Conservation (phyloP, 257 asterid genomes). For the Buddleja alternifolia region DNA sequence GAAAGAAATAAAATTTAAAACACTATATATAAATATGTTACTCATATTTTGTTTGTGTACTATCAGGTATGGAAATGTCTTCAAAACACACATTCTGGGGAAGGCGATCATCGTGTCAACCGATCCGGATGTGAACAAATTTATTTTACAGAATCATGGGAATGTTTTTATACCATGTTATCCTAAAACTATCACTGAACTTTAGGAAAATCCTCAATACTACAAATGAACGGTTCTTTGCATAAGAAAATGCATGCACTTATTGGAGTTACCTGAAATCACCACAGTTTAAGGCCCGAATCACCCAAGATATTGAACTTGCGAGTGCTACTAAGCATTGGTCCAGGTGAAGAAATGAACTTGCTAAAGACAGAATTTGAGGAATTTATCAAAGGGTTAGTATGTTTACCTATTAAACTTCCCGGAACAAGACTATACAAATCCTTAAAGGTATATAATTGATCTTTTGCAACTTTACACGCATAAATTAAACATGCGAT, state of each 20-base stretch:
- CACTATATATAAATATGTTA: neutral
- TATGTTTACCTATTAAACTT: conserved; percentile 85
- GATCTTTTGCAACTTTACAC: neutral
- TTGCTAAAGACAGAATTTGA: conserved; percentile 72
- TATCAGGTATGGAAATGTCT: conserved; percentile 84
- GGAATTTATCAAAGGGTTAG: conserved; percentile 84
- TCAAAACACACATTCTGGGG: conserved; percentile 82
- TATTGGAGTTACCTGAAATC: conserved; percentile 75
- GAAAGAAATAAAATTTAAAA: no score
- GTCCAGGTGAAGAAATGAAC: conserved; percentile 78
- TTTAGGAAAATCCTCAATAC: conserved; percentile 82
- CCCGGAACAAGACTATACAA: conserved; percentile 88
- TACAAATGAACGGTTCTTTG: conserved; percentile 70
- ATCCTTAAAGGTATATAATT: conserved; percentile 70
- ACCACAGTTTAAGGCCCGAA: conserved; percentile 60
- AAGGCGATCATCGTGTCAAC: conserved; percentile 85
- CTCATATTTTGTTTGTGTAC: neutral
- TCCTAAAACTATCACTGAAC: conserved; percentile 86
- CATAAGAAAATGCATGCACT: conserved; percentile 79
- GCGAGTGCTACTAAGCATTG: conserved; percentile 70
- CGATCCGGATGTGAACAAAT: conserved; percentile 77
- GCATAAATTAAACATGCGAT: neutral
- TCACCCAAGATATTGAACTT: conserved; percentile 63
- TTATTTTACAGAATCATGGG: conserved; percentile 69
- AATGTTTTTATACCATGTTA: conserved; percentile 70